Evolutionary conservation across 2,329 filamentous ascomycete genomes (phyloP), one percentile per base, ranked within the genome.

Genomic region (Exophiala viscosa): DNA sequence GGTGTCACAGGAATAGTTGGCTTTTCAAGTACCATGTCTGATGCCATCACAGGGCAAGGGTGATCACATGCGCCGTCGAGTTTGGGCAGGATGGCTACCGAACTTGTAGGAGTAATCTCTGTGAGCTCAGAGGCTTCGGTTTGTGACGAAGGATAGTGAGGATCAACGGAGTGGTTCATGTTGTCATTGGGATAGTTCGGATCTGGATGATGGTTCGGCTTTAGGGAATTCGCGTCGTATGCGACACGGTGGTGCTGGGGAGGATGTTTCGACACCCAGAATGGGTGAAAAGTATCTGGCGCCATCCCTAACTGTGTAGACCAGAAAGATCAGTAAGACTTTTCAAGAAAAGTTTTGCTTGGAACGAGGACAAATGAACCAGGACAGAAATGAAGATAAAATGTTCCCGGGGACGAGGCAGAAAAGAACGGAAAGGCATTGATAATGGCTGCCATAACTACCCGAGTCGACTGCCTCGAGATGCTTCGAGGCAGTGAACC

Each of bases 11-110:
- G 41, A 17, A 47, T 34, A 17, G 52, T 51, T 28, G 54, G 60
- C 38, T 61, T 62, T 45, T 61, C 44, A 31, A 49, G 49, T 39
- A 50, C 48, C 42, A 59, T 45, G 9, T 44, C 54, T 17, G 59
- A 61, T 13, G 51, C 45, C 31, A 49, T 48, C 45, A 35, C 54
- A 28, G 52, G 38, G 23, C 51, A 61, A 20, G 48, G 39, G 17
- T 49, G 53, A 34, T 58, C 55, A 13, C 49, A 48, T 23, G 43
- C 15, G 8, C 42, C 36, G n/a, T 40, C 18, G 34, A 32, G 13
- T 20, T 34, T 44, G 5, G 39, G 33, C 7, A 28, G 11, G 3
- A 36, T 39, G 5, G 34, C 3, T 10, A 32, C 35, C 7, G 50
- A 39, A 35, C 23, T 20, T 23, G 13, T 43, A 3, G 36, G 28